Percentiles rank a stretch among this genome's conserved stretches.
Evolutionary conservation across 768 basidiomycete species (phyloP).

Genomic region (Lactifluus volemus): DNA sequence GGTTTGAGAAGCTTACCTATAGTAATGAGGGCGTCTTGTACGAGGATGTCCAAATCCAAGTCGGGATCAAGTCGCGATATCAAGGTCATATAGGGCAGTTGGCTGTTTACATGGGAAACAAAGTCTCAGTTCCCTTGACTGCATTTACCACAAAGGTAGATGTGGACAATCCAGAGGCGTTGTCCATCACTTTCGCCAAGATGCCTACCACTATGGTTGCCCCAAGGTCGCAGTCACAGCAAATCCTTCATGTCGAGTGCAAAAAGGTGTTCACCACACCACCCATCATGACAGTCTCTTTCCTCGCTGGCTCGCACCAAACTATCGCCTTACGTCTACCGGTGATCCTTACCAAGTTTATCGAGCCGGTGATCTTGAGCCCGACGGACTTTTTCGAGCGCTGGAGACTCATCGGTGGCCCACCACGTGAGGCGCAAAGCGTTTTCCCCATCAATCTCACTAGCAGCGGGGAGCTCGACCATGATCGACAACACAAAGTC

Average conservation of each 20-base stretch:
- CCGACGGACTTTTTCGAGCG: constrained; percentile 90
- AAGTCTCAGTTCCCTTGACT: constrained; percentile 78
- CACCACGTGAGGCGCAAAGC: constrained; percentile 84
- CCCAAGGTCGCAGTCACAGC: constrained; percentile 83
- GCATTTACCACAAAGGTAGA: constrained; percentile 82
- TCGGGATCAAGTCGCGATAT: constrained; percentile 94
- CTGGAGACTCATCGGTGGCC: constrained; percentile 95
- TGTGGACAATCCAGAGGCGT: constrained; percentile 61
- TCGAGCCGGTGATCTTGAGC: constrained; percentile 85
- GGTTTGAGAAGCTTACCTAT: constrained; percentile 81
- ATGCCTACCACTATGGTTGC: constrained; percentile 78
- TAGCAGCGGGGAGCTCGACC: constrained; percentile 61
- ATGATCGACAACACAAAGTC: constrained; percentile 62
- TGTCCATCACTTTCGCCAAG: constrained; percentile 82
- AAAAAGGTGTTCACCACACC: constrained; percentile 71
- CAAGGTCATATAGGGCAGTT: constrained; percentile 92
- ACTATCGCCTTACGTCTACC: constrained; percentile 78
- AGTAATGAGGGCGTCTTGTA: constrained; percentile 82
- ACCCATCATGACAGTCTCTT: constrained; percentile 81
- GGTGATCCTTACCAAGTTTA: constrained; percentile 82
- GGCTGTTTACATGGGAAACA: constrained; percentile 95
- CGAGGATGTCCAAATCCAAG: constrained; percentile 92
- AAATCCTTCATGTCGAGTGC: constrained; percentile 91
- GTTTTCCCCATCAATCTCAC: constrained; percentile 77
- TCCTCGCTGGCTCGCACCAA: constrained; percentile 87